phyloP scores from a whole-genome alignment of 768 basidiomycete species.

The Lactarius quietus region DNA sequence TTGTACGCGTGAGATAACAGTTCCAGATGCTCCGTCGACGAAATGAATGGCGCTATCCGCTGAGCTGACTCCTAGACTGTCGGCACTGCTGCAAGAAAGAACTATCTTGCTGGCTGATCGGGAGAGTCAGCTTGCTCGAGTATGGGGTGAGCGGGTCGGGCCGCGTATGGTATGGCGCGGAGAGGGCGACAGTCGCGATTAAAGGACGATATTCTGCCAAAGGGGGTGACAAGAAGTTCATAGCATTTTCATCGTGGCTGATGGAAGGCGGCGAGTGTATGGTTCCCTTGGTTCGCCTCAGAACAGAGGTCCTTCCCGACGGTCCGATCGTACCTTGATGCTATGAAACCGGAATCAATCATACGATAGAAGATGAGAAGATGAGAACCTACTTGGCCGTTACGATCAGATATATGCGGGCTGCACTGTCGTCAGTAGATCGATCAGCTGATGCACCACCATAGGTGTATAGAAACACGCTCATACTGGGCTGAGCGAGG shows the following conservation, averaged over 20 bases:
- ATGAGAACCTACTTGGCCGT: not conserved
- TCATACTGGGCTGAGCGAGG: slow-evolving; percentile 1
- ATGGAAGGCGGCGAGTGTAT: slow-evolving; percentile 1
- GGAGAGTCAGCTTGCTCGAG: slow-evolving; percentile 14
- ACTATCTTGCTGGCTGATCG: not conserved
- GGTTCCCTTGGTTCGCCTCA: slow-evolving; percentile 17
- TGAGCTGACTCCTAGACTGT: slow-evolving; percentile 10
- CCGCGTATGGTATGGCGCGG: not conserved
- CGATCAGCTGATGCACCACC: not conserved
- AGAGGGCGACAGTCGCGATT: not conserved
- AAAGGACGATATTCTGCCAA: not conserved
- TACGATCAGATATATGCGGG: slow-evolving; percentile 4
- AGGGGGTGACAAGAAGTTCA: not conserved
- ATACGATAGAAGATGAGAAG: not conserved
- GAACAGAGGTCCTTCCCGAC: not conserved
- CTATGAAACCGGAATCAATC: not conserved
- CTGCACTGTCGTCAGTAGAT: not conserved
- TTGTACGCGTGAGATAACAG: slow-evolving; percentile 27
- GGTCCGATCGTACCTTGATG: not conserved
- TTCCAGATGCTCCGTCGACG: slow-evolving; percentile 28
- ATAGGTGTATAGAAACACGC: not conserved
- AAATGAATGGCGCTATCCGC: slow-evolving; percentile 20
- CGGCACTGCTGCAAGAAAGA: slow-evolving; percentile 17
- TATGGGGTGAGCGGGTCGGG: slow-evolving; percentile 12
- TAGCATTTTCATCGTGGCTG: not conserved